Evolutionary conservation across 2,329 filamentous ascomycete species (phyloP), one percentile per base, ranked within the genome.

Genomic region (Teratosphaeria pseudoeucalypti): DNA sequence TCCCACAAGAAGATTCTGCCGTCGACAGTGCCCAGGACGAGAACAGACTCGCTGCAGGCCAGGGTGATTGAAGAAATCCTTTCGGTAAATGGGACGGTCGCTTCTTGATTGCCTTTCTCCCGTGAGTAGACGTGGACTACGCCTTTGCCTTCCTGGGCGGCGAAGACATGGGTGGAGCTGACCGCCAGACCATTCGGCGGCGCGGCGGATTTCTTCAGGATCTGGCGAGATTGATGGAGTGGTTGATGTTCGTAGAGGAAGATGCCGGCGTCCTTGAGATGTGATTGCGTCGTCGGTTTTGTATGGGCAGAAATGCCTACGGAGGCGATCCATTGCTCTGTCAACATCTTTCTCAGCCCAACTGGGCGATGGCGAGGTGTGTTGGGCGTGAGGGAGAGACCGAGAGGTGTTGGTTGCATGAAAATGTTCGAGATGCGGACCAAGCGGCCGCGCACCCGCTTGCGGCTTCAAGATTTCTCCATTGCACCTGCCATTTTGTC

Each of bases 1-100:
- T 99, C 94, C 94, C 94, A 99, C 2, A 95, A 75, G 68, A 96
- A 88, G 65, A 97, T 75, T 59, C 92, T 85, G 16, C 94, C 94
- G 66, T 91, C 90, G 59, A 86, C 85, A 0, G 91, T 95, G 11
- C 94, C 94, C 58, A 95, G 74, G 58, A 90, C 78, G 64, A 96
- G 78, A 56, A 95, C 82, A 57, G 79, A 77, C 63, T 80, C 79
- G 64, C 89, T 82, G 55, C 83, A 86, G 27, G 85, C 84, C 58
- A 95, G 79, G 26, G 85, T 82, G 68, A 95, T 77, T 74, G 88
- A 91, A 64, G 85, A 86, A 69, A 99, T 90, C 67, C 86, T 84
- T 74, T 97, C 92, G 0, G 88, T 86, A 68, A 99, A 95, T 0
- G 92, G 88, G 23, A 97, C 85, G 19, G 90, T 82, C 6, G 90